Base-by-base conservation (phyloP, 2,329 filamentous ascomycete genomes). In the Cadophora luteo-olivacea region DNA sequence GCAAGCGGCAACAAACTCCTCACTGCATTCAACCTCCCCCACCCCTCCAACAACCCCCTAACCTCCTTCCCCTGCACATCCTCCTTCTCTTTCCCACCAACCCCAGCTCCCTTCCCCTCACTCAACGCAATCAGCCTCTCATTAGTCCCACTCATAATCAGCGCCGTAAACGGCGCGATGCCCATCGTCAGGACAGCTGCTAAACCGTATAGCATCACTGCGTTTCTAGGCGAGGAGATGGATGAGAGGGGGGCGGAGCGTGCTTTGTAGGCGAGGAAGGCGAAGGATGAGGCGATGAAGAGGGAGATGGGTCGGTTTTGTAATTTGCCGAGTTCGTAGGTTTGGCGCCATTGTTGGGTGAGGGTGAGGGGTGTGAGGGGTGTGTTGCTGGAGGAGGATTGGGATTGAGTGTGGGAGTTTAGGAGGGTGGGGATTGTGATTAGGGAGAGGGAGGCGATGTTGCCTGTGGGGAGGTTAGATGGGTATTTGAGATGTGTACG, bases 61-160 rank as follows among this genome's bases (percentile, higher is more conserved):
- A 66, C 29, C 58, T 70, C 65, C 24, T 61, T 69, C 36, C 36
- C 36, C 36, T 38, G 8, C 36, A 38, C 36, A 38, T 38, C 12
- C 36, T 38, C 36, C 36, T 38, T 38, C 36, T 14, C 36, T 11
- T 38, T 38, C 36, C 36, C 36, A 4, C 36, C 7, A 38, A 11
- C 36, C 8, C 36, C 12, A 38, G 1, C 8, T 3, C 68, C 67
- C 14, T 55, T 65, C 32, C 57, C 61, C n/a, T 71, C 68, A 25
- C 75, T 73, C 24, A 68, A 64, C 8, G 70, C 67, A 16, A 67
- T 52, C 5, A 69, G 38, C 41, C 41, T 57, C 32, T 67, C 57
- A 54, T 69, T 69, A 2, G 64, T 67, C 2, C 25, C 16, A 9
- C 25, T 45, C 68, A 69, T 69, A 24, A 60, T 33, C 22, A 69